phyloP scores from a whole-genome alignment of 2,329 filamentous ascomycete genomes.

The Trichoderma brevicompactum region DNA sequence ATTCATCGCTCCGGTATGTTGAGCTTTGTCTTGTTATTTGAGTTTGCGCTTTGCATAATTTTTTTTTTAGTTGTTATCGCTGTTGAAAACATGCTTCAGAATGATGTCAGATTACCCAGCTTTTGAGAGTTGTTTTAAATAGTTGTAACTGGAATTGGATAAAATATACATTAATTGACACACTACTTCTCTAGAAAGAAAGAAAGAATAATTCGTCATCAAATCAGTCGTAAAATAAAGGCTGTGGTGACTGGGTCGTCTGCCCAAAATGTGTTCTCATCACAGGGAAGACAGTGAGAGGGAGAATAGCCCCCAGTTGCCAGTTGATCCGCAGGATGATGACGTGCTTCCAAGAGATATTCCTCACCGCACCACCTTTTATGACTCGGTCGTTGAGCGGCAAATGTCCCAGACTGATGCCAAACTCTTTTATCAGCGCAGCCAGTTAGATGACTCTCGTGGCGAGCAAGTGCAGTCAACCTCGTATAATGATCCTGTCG shows the following conservation, averaged over 20 bases:
- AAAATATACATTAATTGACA: constrained; percentile 13
- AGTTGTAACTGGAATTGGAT: constrained; percentile 3
- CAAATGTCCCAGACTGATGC: constrained; percentile 23
- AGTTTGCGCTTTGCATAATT: background rate
- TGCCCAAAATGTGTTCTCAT: constrained; percentile 12
- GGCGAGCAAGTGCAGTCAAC: background rate
- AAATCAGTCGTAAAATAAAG: background rate
- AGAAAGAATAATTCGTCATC: background rate
- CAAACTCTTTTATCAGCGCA: constrained; percentile 25
- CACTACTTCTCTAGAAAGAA: background rate
- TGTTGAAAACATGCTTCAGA: background rate
- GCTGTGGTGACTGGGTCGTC: background rate
- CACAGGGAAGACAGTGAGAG: constrained; percentile 7
- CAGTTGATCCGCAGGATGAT: constrained; percentile 12
- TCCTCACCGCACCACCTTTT: constrained; percentile 18
- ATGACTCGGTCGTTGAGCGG: constrained; percentile 24
- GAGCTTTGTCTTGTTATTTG: background rate
- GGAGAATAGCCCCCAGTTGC: constrained; percentile 7
- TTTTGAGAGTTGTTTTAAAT: background rate
- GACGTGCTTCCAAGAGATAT: constrained; percentile 24
- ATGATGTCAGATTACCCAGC: background rate
- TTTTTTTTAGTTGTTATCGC: background rate
- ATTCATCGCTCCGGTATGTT: background rate
- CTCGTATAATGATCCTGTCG: constrained; percentile 18
- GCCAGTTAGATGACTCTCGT: constrained; percentile 5